These are phyloP conservation scores for Metschnikowia borealis DNA, from an alignment of 805 yeast species.

Conservation along the genomic window DNA sequence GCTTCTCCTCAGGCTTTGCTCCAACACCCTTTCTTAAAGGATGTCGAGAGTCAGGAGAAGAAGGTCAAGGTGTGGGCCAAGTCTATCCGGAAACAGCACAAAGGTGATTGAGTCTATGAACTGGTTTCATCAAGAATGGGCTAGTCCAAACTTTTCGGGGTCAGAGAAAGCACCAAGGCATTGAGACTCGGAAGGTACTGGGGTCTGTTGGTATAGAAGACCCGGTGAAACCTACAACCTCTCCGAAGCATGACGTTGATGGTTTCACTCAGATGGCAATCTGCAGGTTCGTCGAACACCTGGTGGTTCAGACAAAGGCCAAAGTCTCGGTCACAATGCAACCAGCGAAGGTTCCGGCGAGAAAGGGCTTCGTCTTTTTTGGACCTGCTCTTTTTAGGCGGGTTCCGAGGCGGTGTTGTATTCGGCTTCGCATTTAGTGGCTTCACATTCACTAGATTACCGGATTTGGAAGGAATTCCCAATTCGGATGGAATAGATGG, in stretches of 20 bases:
- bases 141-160: neutral
- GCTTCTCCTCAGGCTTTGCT: conserved; percentile 72
- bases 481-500: too few species aligned
- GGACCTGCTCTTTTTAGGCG: too few species aligned
- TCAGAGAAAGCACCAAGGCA: conserved; percentile 14
- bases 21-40: conserved; percentile 29
- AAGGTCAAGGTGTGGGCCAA: conserved; percentile 42
- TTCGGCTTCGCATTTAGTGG: too few species aligned
- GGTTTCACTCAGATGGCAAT: conserved; percentile 11
- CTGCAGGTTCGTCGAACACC: conserved; percentile 8
- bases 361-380: neutral
- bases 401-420: too few species aligned
- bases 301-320: conserved; percentile 16
- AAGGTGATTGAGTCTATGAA: conserved; percentile 15
- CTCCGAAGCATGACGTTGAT: conserved; percentile 8
- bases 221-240: conserved; percentile 6
- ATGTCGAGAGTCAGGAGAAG: conserved; percentile 32
- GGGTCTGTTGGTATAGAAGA: conserved; percentile 15
- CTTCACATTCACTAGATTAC: too few species aligned
- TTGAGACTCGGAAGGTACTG: conserved; percentile 11
- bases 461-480: too few species aligned
- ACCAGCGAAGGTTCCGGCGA: conserved; percentile 13
- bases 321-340: conserved; percentile 14
- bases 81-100: conserved; percentile 30
- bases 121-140: too few species aligned